Evolutionary conservation across 805 yeast species (phyloP).

Genomic region (Zygosaccharomyces rouxii): DNA sequence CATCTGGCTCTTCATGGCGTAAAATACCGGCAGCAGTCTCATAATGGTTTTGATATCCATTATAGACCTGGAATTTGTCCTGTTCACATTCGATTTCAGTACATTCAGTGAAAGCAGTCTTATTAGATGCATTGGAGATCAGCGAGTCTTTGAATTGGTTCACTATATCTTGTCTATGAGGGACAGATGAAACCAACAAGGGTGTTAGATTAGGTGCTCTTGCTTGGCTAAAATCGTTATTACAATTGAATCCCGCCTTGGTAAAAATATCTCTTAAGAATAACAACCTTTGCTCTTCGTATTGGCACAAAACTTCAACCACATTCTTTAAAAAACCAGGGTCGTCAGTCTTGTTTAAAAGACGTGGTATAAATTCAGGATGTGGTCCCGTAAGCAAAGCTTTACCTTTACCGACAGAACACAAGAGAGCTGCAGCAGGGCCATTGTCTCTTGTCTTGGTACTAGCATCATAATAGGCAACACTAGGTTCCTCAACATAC

Average conservation of each 20-base stretch:
- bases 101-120: slow-evolving; percentile 40
- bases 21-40: slow-evolving; percentile 12
- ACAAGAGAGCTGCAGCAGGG: slow-evolving; percentile 68
- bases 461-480: slow-evolving; percentile 34
- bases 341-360: slow-evolving; percentile 38
- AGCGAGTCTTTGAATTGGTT: slow-evolving; percentile 18
- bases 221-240: slow-evolving; percentile 47
- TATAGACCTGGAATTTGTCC: slow-evolving; percentile 20
- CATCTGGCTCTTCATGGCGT: slow-evolving; percentile 47
- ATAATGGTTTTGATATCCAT: slow-evolving; percentile 19
- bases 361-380: slow-evolving; percentile 73
- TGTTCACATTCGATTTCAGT: slow-evolving; percentile 40
- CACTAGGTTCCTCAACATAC: slow-evolving; percentile 55
- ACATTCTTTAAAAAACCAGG: slow-evolving; percentile 35
- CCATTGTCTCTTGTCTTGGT: slow-evolving; percentile 22
- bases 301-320: slow-evolving; percentile 38
- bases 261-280: slow-evolving; percentile 56
- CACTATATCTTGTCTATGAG: slow-evolving; percentile 11
- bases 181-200: slow-evolving; percentile 41
- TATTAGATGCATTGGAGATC: slow-evolving; percentile 11
- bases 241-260: slow-evolving; percentile 59
- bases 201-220: slow-evolving; percentile 69
- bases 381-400: slow-evolving; percentile 82
- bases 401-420: slow-evolving; percentile 62
- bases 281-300: slow-evolving; percentile 46